Percentiles rank a stretch among this genome's conserved stretches.
Evolutionary conservation across 2,329 filamentous ascomycete genomes (phyloP).

Genomic region (Colletotrichum acutatum): DNA sequence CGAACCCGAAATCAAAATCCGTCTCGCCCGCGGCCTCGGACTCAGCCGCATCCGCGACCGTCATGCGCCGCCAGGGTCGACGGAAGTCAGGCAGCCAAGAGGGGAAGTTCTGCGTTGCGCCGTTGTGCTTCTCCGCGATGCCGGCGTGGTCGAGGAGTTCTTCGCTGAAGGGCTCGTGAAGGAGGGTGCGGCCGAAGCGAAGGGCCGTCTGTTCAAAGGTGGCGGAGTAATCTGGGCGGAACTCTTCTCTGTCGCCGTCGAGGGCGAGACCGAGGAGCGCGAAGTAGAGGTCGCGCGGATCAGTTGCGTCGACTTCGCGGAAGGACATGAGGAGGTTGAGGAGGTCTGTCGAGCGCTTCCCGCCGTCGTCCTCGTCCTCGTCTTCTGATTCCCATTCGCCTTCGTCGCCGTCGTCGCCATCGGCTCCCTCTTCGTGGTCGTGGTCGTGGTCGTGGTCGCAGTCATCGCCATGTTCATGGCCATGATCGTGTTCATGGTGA

Average conservation of each 20-base stretch:
- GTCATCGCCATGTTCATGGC: constrained; percentile 8
- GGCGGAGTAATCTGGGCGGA: constrained; percentile 31
- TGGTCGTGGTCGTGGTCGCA: constrained; percentile 18
- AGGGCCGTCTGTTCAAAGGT: constrained; percentile 30
- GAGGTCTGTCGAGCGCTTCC: constrained; percentile 23
- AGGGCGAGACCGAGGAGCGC: constrained; percentile 31
- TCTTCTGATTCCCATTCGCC: constrained; percentile 29
- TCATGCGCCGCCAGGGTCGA: constrained; percentile 32
- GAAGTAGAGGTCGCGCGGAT: constrained; percentile 34
- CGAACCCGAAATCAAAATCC: constrained; percentile 33
- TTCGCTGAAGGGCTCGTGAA: constrained; percentile 33
- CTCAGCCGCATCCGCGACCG: constrained; percentile 32
- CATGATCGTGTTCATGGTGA: constrained; percentile 7
- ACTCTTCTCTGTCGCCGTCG: constrained; percentile 33
- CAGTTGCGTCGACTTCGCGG: constrained; percentile 35
- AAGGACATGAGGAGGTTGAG: constrained; percentile 31
- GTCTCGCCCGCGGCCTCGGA: constrained; percentile 32
- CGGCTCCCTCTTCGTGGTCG: not conserved
- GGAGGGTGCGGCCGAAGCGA: constrained; percentile 29
- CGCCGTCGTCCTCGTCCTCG: constrained; percentile 1
- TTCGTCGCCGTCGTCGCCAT: not conserved
- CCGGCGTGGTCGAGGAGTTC: constrained; percentile 34
- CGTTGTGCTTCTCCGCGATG: constrained; percentile 20
- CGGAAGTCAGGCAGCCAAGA: constrained; percentile 34
- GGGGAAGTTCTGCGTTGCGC: constrained; percentile 7